Base-by-base conservation (phyloP, 1,284 basidiomycete species). In the Trichosporon faecale region DNA sequence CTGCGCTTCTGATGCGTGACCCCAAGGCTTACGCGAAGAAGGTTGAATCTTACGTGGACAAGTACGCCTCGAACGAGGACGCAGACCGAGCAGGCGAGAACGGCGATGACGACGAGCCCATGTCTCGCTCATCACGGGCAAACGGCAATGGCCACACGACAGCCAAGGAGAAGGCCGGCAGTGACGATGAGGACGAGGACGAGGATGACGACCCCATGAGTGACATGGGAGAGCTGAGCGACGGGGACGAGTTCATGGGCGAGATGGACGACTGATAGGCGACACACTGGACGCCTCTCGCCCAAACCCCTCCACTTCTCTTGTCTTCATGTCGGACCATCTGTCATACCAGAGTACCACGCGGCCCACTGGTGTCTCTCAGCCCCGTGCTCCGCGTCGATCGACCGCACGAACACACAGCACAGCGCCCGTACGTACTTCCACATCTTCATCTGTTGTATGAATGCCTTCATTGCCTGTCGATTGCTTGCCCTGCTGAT, bases 1-100 rank as follows among this genome's bases (percentile, higher is more conserved):
- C 96, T 9, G 93, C 96, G 0, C 85, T 99, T 44, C 88, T 98
- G 74, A 96, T 98, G 93, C 91, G 95, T 18, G 95, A 98, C 80
- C 93, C 94, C 29, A 95, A 96, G 84, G 92, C 92, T 73, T 98
- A 98, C 78, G 93, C 95, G 75, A 87, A 87, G 37, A 95, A 94
- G 82, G 94, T 98, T 70, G 93, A 94, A 80, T 81, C 84, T 18
- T 86, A 86, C 72, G 85, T 86, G 25, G 79, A 83, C 65, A 79
- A 83, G 49, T 86, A 81, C 69, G 86, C 86, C 0, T 82, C 78
- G 7, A 75, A 79, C 27, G 81, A 82, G 69, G 83, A 84, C 37
- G 82, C 83, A 2, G 84, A 84, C 57, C 75, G 79, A 33, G 83
- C 83, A 0, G 80, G 81, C 16, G 80, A 79, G 12, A 79, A 80